Evolutionary conservation across 2,329 filamentous ascomycete species (phyloP), one percentile per base, ranked within the genome.

Genomic region (Chaetomiaceae sp.): DNA sequence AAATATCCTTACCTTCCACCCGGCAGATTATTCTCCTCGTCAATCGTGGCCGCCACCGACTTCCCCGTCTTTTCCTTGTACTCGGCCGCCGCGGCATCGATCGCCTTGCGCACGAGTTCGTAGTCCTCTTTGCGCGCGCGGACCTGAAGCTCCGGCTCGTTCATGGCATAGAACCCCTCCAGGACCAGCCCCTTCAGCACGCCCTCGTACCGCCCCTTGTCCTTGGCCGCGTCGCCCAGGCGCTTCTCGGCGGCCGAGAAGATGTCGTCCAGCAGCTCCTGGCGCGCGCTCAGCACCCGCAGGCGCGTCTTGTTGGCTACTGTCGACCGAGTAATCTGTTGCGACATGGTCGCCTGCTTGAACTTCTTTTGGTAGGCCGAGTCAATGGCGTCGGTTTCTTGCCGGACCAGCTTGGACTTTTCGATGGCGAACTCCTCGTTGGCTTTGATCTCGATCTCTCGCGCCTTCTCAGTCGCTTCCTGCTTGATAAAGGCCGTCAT

Each of bases 401-500:
- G 85, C 69, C 89, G 92, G 63, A 97, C 93, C 44, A 99, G 88
- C 79, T 96, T 96, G 65, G 91, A 93, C 76, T 99, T 99, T 70
- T 99, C 93, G 69, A 96, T 97, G 68, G 89, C 88, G 73, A 97
- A 97, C 73, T 99, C 93, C 73, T 97, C 90, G 76, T 97, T 91
- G 71, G 93, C 93, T 75, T 97, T 97, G 75, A 97, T 86, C 67
- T 93, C 83, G 72, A 99, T 97, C 74, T 99, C 93, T 68, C 87
- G 87, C 64, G 90, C 90, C 75, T 99, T 99, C 70, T 99, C 93
- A 66, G 87, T 82, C 53, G 93, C 93, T 77, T 99, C 93, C 76
- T 97, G 93, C 72, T 90, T 89, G 83, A 99, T 99, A 82, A 99
- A 99, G 68, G 91, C 92, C 54, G 93, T 97, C 93, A 99, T 99